Evolutionary conservation across 345 rosid species (phyloP).

Genomic region (Aquilaria malaccensis): DNA sequence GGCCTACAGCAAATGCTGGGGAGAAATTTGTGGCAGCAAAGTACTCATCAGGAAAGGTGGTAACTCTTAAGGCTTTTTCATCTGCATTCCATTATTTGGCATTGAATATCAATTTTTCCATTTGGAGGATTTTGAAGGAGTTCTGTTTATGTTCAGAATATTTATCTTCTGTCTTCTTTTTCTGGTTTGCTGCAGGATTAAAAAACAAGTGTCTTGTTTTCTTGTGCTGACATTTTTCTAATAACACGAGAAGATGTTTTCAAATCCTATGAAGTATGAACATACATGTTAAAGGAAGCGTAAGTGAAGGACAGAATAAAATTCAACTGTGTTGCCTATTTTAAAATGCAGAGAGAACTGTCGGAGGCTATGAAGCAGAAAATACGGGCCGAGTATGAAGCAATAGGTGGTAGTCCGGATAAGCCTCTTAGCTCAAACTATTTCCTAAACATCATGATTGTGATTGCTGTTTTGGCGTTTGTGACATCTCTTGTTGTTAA

Average conservation of each 20-base stretch:
- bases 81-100: constrained; percentile 2
- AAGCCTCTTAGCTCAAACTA: constrained; percentile 69
- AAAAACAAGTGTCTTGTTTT: constrained; percentile 37
- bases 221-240: constrained; percentile 30
- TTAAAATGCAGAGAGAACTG: constrained; percentile 73
- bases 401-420: constrained; percentile 76
- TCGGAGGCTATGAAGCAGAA: constrained; percentile 89
- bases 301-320: constrained; percentile 42
- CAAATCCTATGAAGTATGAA: constrained; percentile 23
- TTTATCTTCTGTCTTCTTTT: constrained; percentile 28
- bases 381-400: constrained; percentile 79
- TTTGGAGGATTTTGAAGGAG: constrained; percentile 6
- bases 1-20: constrained; percentile 28
- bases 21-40: constrained; percentile 92
- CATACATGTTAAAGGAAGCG: constrained; percentile 30
- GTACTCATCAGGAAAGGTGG: constrained; percentile 80
- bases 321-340: constrained; percentile 39
- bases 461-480: constrained; percentile 59
- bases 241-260: constrained; percentile 34
- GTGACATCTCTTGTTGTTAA: constrained; percentile 61
- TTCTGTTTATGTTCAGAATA: constrained; percentile 15
- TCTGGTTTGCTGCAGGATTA: constrained; percentile 52
- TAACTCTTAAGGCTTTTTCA: constrained; percentile 8
- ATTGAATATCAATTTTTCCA: constrained; percentile 4
- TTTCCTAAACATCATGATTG: constrained; percentile 76